phyloP scores from a whole-genome alignment of 768 basidiomycete genomes.

The Calvatia gigantea region DNA sequence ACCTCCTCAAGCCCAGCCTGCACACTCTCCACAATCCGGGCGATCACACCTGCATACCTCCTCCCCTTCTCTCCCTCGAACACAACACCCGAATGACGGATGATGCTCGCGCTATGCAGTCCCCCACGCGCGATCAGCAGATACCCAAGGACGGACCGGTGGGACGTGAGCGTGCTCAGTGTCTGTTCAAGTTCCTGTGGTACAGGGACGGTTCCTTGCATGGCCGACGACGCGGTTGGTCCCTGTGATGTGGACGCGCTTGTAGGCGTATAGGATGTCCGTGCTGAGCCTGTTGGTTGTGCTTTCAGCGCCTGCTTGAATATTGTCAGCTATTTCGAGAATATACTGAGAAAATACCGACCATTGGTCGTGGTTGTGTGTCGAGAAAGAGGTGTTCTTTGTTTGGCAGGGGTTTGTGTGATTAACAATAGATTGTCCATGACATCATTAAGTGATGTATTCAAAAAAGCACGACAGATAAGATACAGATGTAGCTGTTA shows the following conservation, averaged over 20 bases:
- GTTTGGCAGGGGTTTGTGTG: neutral
- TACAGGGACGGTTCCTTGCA: conserved; percentile 26
- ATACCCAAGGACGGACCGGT: conserved; percentile 85
- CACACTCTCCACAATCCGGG: conserved; percentile 74
- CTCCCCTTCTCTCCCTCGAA: conserved; percentile 83
- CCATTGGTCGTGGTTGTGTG: conserved; percentile 3
- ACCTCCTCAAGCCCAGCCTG: conserved; percentile 78
- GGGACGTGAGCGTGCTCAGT: conserved; percentile 68
- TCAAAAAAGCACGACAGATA: neutral
- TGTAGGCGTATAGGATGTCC: conserved; percentile 20
- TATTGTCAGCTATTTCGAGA: neutral
- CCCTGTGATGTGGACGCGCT: conserved; percentile 17
- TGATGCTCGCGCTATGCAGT: conserved; percentile 65
- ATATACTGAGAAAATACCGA: neutral
- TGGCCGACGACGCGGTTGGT: conserved; percentile 12
- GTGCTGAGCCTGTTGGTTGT: neutral
- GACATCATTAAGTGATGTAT: neutral
- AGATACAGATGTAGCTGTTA: neutral
- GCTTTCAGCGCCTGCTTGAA: neutral
- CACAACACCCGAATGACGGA: conserved; percentile 79
- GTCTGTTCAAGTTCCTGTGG: conserved; percentile 85
- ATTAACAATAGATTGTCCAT: neutral
- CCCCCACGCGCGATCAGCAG: conserved; percentile 70
- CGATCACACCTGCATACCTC: conserved; percentile 70
- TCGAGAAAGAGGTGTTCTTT: neutral